A percentile compares a stretch with the other conserved stretches of the same genome.
Conservation (phyloP, 306 rosid genomes). For the Corylus americana region DNA sequence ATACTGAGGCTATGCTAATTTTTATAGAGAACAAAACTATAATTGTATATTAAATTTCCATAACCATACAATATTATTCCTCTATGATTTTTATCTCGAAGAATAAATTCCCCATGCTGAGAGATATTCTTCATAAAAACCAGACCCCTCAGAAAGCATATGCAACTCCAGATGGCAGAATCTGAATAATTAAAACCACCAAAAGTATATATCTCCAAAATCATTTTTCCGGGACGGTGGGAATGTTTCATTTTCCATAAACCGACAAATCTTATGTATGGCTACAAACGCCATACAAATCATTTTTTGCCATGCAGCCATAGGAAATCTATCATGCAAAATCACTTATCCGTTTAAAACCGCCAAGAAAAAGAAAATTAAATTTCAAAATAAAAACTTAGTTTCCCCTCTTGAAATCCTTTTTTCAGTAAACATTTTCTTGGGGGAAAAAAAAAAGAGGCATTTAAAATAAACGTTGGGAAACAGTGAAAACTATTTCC, state of each 20-base stretch:
- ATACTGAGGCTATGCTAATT: not conserved
- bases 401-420: not conserved
- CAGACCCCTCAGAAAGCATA: not conserved
- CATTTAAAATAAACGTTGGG: not conserved
- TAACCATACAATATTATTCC: not conserved
- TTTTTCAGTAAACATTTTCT: not conserved
- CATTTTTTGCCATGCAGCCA: not conserved
- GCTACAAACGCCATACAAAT: not conserved
- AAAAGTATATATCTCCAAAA: not conserved
- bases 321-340: conserved; percentile 5
- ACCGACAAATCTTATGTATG: not conserved
- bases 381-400: not conserved
- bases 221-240: not conserved
- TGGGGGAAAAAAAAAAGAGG: not conserved
- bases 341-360: not conserved
- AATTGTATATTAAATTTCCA: not conserved
- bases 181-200: not conserved
- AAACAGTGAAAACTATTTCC: not conserved
- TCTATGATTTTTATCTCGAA: not conserved
- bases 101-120: not conserved
- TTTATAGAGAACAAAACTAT: not conserved
- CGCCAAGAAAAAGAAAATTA: not conserved
- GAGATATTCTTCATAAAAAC: not conserved
- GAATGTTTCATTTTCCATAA: not conserved
- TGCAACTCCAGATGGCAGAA: not conserved